Evolutionary conservation across 2,329 filamentous ascomycete species (phyloP), one percentile per base, ranked within the genome.

Genomic region (Arachnopeziza araneosa): DNA sequence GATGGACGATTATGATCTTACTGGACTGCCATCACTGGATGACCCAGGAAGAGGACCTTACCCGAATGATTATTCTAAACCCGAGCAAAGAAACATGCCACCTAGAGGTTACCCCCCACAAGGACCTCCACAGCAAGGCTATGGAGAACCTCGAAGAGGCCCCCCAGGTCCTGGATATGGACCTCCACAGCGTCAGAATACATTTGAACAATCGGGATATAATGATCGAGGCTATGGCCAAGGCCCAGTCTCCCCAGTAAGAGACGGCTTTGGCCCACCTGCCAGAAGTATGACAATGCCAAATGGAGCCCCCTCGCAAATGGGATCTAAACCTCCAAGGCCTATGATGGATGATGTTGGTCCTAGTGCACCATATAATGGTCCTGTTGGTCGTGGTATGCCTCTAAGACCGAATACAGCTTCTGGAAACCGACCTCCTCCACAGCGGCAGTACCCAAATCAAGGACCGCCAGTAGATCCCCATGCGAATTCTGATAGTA

Each of bases 231-330:
- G 65, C 50, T 68, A 68, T 62, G 65, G 59, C 49, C 58, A 55
- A 58, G 63, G 59, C 36, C 50, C 60, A 44, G 44, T 57, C 23
- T 65, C 67, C 22, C 66, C 66, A 22, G 53, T 74, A 48, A 73
- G 70, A 61, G 74, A 77, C 49, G 75, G 76, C 6, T 84, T 81
- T 64, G 81, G 76, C 0, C 78, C 80, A 1, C 82, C 81, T 9
- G 69, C 74, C n/a, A 77, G 84, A 66, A 87, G 83, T 60, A 83
- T 81, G 79, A 87, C 85, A 5, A 83, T 86, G 81, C 83, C 84
- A 1, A 71, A 76, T 2, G 78, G 81, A 58, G 76, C 79, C 12
- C 71, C 73, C 21, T 73, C 76, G 65, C 73, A 76, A 36, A 76
- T 75, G 71, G 63, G 63, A 51, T 66, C 62, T 30, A 63, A 63